Conservation (phyloP, 768 basidiomycete species). For the Ramaria sp. region DNA sequence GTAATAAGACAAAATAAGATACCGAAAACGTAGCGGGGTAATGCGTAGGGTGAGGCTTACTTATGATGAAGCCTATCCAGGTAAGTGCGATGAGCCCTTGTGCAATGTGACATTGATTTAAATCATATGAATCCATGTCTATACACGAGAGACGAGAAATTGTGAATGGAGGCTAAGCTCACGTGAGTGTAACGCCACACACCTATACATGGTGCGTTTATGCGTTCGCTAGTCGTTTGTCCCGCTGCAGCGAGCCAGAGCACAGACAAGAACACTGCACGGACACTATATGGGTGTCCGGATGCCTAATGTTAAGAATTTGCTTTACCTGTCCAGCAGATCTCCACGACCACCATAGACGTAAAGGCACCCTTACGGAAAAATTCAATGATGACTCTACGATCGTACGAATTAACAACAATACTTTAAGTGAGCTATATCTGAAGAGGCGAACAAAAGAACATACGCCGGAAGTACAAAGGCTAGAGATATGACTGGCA, state of each 20-base stretch:
- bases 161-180: background rate
- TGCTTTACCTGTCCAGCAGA: slow-evolving; percentile 26
- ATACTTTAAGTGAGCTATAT: background rate
- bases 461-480: slow-evolving; percentile 16
- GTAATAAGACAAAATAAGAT: background rate
- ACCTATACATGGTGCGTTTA: background rate
- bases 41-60: slow-evolving; percentile 15
- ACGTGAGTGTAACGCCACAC: background rate
- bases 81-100: slow-evolving; percentile 25
- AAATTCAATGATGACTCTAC: slow-evolving; percentile 25
- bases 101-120: background rate
- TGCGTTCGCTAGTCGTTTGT: slow-evolving; percentile 13
- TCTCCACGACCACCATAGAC: slow-evolving; percentile 29
- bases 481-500: slow-evolving; percentile 18
- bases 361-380: slow-evolving; percentile 26
- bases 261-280: slow-evolving; percentile 23
- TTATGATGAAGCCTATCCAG: slow-evolving; percentile 25
- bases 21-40: background rate
- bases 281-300: background rate
- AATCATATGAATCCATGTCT: too few relatives aligned
- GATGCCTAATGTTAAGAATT: background rate
- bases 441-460: slow-evolving; percentile 18
- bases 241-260: slow-evolving; percentile 30
- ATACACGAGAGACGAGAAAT: too few relatives aligned
- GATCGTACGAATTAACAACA: too few relatives aligned